Base-by-base conservation (phyloP, 1,284 basidiomycete genomes). In the Trametes versicolor region DNA sequence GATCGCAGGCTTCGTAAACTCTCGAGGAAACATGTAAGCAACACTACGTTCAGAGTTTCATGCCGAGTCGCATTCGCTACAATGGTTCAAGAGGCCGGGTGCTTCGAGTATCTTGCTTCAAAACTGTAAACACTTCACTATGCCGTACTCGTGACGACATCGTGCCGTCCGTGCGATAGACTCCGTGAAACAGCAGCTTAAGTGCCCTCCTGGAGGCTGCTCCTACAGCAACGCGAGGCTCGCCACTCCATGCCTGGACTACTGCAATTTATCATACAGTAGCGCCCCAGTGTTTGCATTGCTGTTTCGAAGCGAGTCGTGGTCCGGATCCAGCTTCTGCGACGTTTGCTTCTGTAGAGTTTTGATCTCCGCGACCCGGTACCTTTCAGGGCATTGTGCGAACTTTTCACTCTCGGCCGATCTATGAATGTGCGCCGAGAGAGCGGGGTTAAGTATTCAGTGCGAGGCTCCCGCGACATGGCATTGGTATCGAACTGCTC, bases 341-440 rank as follows among this genome's bases (percentile, higher is more conserved):
- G 50, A 51, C 7, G 32, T 19, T 34, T 51, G 29, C 50, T 34
- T 51, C 50, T 51, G 21, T n/a, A 21, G 29, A 21, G 4, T 36
- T 51, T 36, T 36, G 23, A 51, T 49, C 50, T 51, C 50, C 50
- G 50, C 50, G 50, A 51, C 29, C 27, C 19, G 29, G 50, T 2
- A 34, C 5, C 10, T 34, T n/a, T 21, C 5, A 51, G 50, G 19
- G 29, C n/a, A n/a, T 10, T 13, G 50, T 51, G 50, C 21, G 50
- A 51, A 36, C 7, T 12, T 17, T 29, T 32, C 15, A 32, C 27
- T 32, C 13, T 17, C 48, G 27, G 25, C 48, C 48, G 48, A 29
- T 34, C 50, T 21, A 32, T 32, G 50, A 13, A 34, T 7, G 7
- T n/a, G 50, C 5, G n/a, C 50, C 50, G 50, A 51, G 2, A 21